These are phyloP conservation scores for Candida montana DNA, from an alignment of 805 yeast species.

Conservation along the genomic window DNA sequence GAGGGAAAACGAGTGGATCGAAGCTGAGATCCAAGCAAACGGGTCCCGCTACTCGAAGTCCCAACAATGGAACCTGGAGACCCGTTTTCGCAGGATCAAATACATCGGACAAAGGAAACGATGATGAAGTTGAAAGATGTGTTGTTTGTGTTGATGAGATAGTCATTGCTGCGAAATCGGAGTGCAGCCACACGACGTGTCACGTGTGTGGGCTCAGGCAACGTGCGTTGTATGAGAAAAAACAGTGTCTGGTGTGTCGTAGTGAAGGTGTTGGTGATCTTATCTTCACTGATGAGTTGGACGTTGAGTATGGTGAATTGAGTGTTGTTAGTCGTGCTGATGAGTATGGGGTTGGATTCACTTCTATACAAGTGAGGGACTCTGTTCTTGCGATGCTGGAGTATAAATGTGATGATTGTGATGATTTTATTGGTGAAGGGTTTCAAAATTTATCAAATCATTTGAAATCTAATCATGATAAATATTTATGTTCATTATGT, in stretches of 20 bases:
- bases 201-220: constrained; percentile 78
- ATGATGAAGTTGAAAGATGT: constrained; percentile 41
- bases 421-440: constrained; percentile 18
- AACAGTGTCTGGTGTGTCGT: constrained; percentile 80
- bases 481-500: constrained; percentile 70
- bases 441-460: constrained; percentile 65
- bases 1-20: neutral
- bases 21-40: no score
- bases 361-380: no score
- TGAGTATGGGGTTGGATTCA: constrained; percentile 54
- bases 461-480: constrained; percentile 56
- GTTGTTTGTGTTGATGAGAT: constrained; percentile 79
- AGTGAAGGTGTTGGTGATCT: constrained; percentile 57
- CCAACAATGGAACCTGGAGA: constrained; percentile 5
- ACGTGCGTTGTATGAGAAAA: constrained; percentile 70
- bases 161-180: constrained; percentile 60
- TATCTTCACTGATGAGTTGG: constrained; percentile 48
- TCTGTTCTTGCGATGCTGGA: constrained; percentile 50
- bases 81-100: constrained; percentile 6
- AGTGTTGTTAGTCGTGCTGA: constrained; percentile 32
- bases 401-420: constrained; percentile 43
- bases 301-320: constrained; percentile 35
- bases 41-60: no score
- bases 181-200: constrained; percentile 84
- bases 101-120: neutral